Conservation (phyloP, 208 protist species). For the Leishmania tarentolae region DNA sequence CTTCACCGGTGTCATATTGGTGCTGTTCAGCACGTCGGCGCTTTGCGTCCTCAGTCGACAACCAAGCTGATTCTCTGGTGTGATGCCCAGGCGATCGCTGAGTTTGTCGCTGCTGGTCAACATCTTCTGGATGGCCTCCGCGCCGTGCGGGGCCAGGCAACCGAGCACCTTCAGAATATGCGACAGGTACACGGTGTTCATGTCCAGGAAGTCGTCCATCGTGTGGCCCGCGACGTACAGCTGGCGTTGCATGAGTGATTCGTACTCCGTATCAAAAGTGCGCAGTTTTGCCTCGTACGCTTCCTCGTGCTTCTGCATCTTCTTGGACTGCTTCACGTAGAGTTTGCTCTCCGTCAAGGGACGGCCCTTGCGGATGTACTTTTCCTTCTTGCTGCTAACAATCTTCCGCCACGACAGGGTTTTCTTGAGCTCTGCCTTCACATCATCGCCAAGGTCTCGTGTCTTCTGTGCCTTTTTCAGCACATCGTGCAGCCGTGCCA, state of each 20-base stretch:
- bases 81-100: slow-evolving; percentile 29
- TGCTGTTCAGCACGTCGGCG: not conserved
- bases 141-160: slow-evolving; percentile 45
- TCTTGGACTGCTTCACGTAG: slow-evolving; percentile 39
- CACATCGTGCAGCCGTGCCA: slow-evolving; percentile 39
- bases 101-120: slow-evolving; percentile 17
- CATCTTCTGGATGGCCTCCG: slow-evolving; percentile 34
- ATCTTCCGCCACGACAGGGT: slow-evolving; percentile 20
- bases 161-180: slow-evolving; percentile 43
- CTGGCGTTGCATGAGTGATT: slow-evolving; percentile 42
- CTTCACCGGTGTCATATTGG: not conserved
- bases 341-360: slow-evolving; percentile 51
- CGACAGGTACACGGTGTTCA: slow-evolving; percentile 39
- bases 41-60: slow-evolving; percentile 8
- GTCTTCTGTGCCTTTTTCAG: slow-evolving; percentile 31
- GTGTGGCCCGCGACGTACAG: slow-evolving; percentile 41
- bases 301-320: slow-evolving; percentile 27
- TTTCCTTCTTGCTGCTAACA: slow-evolving; percentile 49
- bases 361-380: slow-evolving; percentile 44
- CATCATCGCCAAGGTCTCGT: slow-evolving; percentile 30
- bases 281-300: slow-evolving; percentile 30
- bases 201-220: slow-evolving; percentile 55
- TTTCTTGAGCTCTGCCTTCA: slow-evolving; percentile 24
- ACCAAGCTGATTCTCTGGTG: slow-evolving; percentile 23
- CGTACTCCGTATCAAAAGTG: slow-evolving; percentile 48